Base-by-base conservation (phyloP, 2,329 filamentous ascomycete genomes). In the Colletotrichum sp. region DNA sequence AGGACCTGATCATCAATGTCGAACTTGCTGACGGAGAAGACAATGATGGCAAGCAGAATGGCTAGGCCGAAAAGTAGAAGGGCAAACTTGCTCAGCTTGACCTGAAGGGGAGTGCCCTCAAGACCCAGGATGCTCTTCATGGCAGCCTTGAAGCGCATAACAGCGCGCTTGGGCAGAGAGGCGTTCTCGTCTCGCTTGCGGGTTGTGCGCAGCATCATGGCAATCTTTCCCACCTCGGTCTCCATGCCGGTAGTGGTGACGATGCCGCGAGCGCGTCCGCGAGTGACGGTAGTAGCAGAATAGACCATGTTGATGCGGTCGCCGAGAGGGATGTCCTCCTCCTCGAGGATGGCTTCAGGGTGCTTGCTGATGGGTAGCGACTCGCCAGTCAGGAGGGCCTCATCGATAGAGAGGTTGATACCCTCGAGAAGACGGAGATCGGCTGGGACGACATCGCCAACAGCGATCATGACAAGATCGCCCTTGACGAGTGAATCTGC, bases 21-120 rank as follows among this genome's bases (percentile, higher is more conserved):
- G 84, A 89, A 93, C 73, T 85, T 85, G 81, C 89, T 91, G 77
- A 88, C 91, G 7, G 88, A 89, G 81, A 93, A 93, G 79, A 93
- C 92, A 68, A 93, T 89, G 75, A 93, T 82, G 66, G 89, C 91
- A 39, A 93, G 87, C 4, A 92, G 79, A 71, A 93, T 86, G 59
- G 92, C 96, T 67, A 95, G 90, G 63, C 89, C 92, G 81, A 98
- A 98, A 3, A 98, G 90, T 5, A 95, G 83, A 59, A 97, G 92
- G 32, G 96, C 95, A 81, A 98, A 93, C 84, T 96, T 95, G 86
- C 94, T 95, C 68, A 98, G 89, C 81, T 95, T 96, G 79, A 94
- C 93, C 86, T 98, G 95, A 62, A 98, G 88, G 1, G 96, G 96
- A 2, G 96, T 98, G 66, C 95, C 95, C 71, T 94, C 90, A 4